These are phyloP conservation scores for Wallacemonas rigidus DNA, from an alignment of 208 protist genomes.

Conservation along the genomic window DNA sequence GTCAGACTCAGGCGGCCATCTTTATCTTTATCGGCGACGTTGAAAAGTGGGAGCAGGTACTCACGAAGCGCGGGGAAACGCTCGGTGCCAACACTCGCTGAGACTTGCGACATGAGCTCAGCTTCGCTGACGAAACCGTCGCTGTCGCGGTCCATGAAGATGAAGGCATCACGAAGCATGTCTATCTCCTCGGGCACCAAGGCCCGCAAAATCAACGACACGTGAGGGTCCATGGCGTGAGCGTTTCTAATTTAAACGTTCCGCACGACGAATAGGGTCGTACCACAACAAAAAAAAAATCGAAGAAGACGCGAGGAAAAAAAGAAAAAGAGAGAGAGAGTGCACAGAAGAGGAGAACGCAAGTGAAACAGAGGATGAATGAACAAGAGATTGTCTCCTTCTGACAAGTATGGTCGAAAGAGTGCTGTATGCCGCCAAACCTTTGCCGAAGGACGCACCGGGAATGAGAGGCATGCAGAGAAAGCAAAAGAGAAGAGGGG, in stretches of 20 bases:
- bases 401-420: too few species aligned
- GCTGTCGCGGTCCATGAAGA: conserved; percentile 83
- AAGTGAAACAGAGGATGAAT: neutral
- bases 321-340: conserved; percentile 20
- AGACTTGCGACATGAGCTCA: conserved; percentile 60
- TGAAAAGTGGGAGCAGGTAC: conserved; percentile 74
- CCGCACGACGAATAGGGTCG: too few species aligned
- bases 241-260: too few species aligned
- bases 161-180: conserved; percentile 90
- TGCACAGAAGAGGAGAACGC: neutral
- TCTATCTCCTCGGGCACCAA: conserved; percentile 80
- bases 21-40: conserved; percentile 72
- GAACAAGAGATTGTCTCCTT: too few species aligned
- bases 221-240: conserved; percentile 22
- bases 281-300: conserved; percentile 12
- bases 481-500: too few species aligned
- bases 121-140: conserved; percentile 66
- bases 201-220: conserved; percentile 38
- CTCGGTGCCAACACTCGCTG: conserved; percentile 43
- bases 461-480: too few species aligned
- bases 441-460: too few species aligned
- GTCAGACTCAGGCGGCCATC: conserved; percentile 64
- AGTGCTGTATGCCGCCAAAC: too few species aligned
- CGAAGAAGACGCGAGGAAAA: conserved; percentile 4
- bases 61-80: conserved; percentile 53